Evolutionary conservation across 2,329 filamentous ascomycete genomes (phyloP).

Genomic region (Mycogone perniciosa): DNA sequence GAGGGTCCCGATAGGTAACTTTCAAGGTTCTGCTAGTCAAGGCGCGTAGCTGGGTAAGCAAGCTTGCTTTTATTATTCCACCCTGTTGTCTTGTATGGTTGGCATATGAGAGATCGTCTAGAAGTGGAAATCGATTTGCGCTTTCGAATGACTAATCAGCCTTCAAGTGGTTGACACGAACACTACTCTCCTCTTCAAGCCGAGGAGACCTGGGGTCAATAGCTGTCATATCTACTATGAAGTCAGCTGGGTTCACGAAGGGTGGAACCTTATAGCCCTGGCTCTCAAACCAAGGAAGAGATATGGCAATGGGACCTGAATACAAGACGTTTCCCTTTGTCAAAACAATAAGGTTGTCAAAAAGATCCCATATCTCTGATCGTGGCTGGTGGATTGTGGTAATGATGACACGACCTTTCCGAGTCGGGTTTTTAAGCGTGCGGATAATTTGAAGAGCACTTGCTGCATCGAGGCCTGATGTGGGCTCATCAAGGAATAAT

Average conservation of each 20-base stretch:
- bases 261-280: conserved; percentile 57
- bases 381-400: conserved; percentile 72
- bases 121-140: conserved; percentile 19
- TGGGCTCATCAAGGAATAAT: conserved; percentile 73
- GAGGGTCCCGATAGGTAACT: conserved; percentile 68
- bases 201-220: conserved; percentile 65
- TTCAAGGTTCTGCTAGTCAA: conserved; percentile 63
- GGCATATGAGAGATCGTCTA: conserved; percentile 11
- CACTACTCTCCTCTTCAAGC: conserved; percentile 52
- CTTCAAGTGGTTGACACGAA: conserved; percentile 56
- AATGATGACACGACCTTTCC: conserved; percentile 63
- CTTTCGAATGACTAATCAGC: conserved; percentile 48
- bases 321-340: conserved; percentile 63
- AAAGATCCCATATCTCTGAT: conserved; percentile 73
- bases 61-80: conserved; percentile 43
- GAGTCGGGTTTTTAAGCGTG: conserved; percentile 61
- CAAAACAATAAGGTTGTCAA: conserved; percentile 65
- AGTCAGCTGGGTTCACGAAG: conserved; percentile 74
- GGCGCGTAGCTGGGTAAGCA: conserved; percentile 57
- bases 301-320: conserved; percentile 52
- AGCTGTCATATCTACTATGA: conserved; percentile 67
- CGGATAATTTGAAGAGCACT: conserved; percentile 68
- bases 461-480: conserved; percentile 70
- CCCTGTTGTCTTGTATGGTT: conserved; percentile 15
- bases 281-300: conserved; percentile 57